phyloP scores from a whole-genome alignment of 2,329 filamentous ascomycete species.

The Beauveria scarabaeidicola region DNA sequence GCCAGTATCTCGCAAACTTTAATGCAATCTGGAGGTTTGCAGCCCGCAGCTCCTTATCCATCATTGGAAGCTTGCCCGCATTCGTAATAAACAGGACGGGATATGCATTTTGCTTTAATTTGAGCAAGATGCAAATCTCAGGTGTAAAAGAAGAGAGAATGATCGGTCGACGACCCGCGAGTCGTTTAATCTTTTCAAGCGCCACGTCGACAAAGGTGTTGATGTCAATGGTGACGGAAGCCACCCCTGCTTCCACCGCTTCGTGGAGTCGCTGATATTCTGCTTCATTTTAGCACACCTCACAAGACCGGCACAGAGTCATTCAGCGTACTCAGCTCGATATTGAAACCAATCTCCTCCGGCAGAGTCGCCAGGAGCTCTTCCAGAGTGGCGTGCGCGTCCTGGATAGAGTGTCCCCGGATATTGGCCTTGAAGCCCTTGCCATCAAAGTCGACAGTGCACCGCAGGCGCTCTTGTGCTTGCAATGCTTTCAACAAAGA shows the following conservation, averaged over 20 bases:
- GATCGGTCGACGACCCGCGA: conserved; percentile 21
- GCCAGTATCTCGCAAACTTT: conserved; percentile 29
- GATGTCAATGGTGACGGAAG: conserved; percentile 27
- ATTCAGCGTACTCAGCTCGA: conserved; percentile 29
- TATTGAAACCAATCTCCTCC: conserved; percentile 27
- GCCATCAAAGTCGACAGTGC: conserved; percentile 29
- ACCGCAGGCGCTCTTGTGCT: conserved; percentile 25
- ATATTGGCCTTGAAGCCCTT: conserved; percentile 33
- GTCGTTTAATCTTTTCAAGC: conserved; percentile 21
- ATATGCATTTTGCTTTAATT: conserved; percentile 23
- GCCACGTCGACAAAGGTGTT: conserved; percentile 31
- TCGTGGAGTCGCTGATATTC: conserved; percentile 33
- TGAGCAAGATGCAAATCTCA: conserved; percentile 25
- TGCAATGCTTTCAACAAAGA: conserved; percentile 16
- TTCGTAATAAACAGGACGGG: conserved; percentile 27
- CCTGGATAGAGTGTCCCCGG: conserved; percentile 30
- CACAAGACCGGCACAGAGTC: not conserved
- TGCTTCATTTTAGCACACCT: conserved; percentile 11
- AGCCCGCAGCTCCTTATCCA: conserved; percentile 26
- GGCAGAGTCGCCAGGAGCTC: conserved; percentile 28
- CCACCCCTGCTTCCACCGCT: conserved; percentile 24
- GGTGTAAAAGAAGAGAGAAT: conserved; percentile 29
- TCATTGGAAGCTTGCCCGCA: conserved; percentile 20
- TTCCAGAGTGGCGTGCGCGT: conserved; percentile 28
- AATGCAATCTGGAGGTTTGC: conserved; percentile 28